These are phyloP conservation scores for Haplosporangium sp. DNA, from an alignment of 371 early-diverging fungal species.

Conservation along the genomic window DNA sequence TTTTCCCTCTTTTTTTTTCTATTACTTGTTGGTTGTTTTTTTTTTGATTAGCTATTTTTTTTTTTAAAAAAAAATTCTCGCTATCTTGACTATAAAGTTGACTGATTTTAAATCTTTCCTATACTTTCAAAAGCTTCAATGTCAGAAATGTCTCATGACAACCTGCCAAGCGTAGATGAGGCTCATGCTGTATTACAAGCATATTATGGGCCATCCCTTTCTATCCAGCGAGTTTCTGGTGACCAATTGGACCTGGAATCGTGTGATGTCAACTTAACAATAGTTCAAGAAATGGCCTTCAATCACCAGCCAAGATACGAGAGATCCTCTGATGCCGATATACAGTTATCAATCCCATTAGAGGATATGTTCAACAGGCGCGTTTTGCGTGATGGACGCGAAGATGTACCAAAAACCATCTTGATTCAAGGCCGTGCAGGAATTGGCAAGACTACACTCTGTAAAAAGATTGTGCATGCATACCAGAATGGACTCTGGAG, in stretches of 20 bases:
- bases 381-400: slow-evolving; percentile 15
- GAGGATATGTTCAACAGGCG: slow-evolving; percentile 27
- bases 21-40: no score
- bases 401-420: slow-evolving; percentile 13
- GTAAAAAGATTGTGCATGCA: slow-evolving; percentile 21
- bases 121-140: no score
- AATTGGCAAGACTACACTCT: slow-evolving; percentile 21
- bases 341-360: slow-evolving; percentile 16
- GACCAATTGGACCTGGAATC: slow-evolving; percentile 11
- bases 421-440: slow-evolving; percentile 21
- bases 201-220: slow-evolving; percentile 7
- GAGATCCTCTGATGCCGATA: slow-evolving; percentile 15
- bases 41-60: no score
- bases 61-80: no score
- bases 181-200: neutral
- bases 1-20: no score
- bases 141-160: no score
- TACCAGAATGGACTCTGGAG: slow-evolving; percentile 19
- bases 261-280: slow-evolving; percentile 24
- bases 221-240: slow-evolving; percentile 19
- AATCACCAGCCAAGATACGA: slow-evolving; percentile 15
- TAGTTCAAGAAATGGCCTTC: slow-evolving; percentile 10
- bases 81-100: no score
- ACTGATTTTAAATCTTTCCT: no score
- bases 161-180: no score